A percentile compares a stretch with the other conserved stretches of the same genome.
phyloP scores from a whole-genome alignment of 371 early-diverging fungal genomes.

The Rhizomucor miehei region DNA sequence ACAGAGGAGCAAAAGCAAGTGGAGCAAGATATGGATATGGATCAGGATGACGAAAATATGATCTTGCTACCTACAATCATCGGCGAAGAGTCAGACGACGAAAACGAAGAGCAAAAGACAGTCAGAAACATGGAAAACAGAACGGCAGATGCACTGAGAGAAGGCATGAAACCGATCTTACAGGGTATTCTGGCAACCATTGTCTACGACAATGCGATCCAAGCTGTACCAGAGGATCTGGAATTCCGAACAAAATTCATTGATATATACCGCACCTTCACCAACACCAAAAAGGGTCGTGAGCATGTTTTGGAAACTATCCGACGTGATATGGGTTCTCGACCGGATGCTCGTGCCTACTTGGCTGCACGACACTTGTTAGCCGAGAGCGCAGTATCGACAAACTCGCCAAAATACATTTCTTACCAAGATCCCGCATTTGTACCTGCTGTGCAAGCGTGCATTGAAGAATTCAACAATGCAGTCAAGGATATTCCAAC shows the following conservation, averaged over 20 bases:
- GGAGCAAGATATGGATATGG: slow-evolving; percentile 33
- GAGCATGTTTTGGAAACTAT: slow-evolving; percentile 61
- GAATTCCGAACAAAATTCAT: slow-evolving; percentile 75
- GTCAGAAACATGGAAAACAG: slow-evolving; percentile 46
- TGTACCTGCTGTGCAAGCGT: slow-evolving; percentile 53
- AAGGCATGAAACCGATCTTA: slow-evolving; percentile 68
- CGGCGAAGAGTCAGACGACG: slow-evolving; percentile 51
- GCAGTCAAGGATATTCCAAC: slow-evolving; percentile 31
- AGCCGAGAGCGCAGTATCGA: slow-evolving; percentile 30
- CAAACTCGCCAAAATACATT: slow-evolving; percentile 12
- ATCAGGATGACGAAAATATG: slow-evolving; percentile 44
- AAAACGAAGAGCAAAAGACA: slow-evolving; percentile 34
- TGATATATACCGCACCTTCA: slow-evolving; percentile 63
- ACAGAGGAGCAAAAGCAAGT: slow-evolving; percentile 24
- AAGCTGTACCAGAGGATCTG: slow-evolving; percentile 67
- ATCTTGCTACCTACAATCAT: slow-evolving; percentile 59
- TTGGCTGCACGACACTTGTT: slow-evolving; percentile 55
- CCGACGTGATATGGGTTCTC: slow-evolving; percentile 53
- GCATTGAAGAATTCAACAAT: slow-evolving; percentile 47
- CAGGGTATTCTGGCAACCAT: slow-evolving; percentile 79
- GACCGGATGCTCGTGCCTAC: slow-evolving; percentile 59
- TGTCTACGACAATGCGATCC: slow-evolving; percentile 83
- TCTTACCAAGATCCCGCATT: slow-evolving; percentile 47
- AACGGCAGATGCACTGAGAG: slow-evolving; percentile 42
- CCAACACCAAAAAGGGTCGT: slow-evolving; percentile 47